These are phyloP conservation scores for Cyberlindnera maclurae DNA, from an alignment of 805 yeast genomes.

Conservation along the genomic window DNA sequence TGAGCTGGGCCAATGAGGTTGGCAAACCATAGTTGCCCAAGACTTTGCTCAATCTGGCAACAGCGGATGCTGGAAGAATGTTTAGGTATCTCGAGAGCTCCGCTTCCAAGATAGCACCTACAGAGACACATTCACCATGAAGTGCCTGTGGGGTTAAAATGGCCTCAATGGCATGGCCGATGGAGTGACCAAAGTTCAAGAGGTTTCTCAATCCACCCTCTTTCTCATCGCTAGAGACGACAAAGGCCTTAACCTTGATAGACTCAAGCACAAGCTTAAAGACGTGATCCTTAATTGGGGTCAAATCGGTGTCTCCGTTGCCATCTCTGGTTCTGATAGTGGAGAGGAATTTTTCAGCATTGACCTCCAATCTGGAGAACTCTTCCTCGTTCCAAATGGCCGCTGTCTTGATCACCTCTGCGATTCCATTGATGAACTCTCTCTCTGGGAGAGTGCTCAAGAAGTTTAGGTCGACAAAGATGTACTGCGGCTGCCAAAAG, in stretches of 20 bases:
- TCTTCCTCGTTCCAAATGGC: conserved; percentile 95
- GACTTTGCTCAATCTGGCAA: conserved; percentile 80
- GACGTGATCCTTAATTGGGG: conserved; percentile 64
- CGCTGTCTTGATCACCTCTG: conserved; percentile 96
- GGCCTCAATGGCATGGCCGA: conserved; percentile 99
- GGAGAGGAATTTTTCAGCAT: conserved; percentile 61
- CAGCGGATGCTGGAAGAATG: conserved; percentile 84
- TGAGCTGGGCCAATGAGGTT: conserved; percentile 55
- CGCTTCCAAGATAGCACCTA: conserved; percentile 92
- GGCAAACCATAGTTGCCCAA: conserved; percentile 85
- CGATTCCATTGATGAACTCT: conserved; percentile 97
- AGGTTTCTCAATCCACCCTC: conserved; percentile 91
- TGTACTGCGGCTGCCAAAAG: conserved; percentile 91
- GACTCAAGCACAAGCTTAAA: conserved; percentile 78
- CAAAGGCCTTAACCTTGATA: conserved; percentile 85
- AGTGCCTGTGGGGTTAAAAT: conserved; percentile 90
- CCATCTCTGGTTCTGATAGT: conserved; percentile 49
- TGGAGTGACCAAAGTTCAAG: conserved; percentile 92
- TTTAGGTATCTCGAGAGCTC: conserved; percentile 92
- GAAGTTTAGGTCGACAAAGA: conserved; percentile 83
- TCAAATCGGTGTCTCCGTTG: conserved; percentile 51
- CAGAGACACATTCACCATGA: conserved; percentile 99
- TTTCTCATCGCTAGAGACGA: conserved; percentile 88
- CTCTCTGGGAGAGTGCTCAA: conserved; percentile 84
- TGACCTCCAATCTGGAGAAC: conserved; percentile 74